Conservation (phyloP, 371 early-diverging fungal species). For the Mucor circinelloides region DNA sequence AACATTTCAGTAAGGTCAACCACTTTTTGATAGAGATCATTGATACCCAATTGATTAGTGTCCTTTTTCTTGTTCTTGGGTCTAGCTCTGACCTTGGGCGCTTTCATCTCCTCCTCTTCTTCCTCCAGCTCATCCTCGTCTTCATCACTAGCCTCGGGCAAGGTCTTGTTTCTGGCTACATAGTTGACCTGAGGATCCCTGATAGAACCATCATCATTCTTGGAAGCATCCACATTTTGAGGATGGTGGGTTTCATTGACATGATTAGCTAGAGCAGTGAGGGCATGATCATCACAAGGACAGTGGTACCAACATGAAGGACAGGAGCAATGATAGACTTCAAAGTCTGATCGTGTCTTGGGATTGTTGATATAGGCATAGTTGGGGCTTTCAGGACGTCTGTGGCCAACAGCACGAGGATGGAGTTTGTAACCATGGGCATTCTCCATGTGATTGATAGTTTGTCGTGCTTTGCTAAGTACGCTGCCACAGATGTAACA, state of each 20-base stretch:
- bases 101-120: not conserved
- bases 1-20: not conserved
- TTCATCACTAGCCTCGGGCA: not conserved
- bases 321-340: conserved; percentile 7
- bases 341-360: not conserved
- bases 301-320: conserved; percentile 18
- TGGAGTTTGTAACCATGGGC: conserved; percentile 6
- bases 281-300: not conserved
- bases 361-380: not conserved
- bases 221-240: not conserved
- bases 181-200: not conserved
- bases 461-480: not conserved
- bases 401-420: not conserved
- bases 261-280: not conserved
- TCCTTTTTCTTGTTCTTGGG: not conserved
- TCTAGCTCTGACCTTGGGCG: not conserved
- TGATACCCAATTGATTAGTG: not conserved
- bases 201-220: not conserved
- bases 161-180: not conserved
- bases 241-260: not conserved
- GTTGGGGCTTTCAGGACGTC: not conserved
- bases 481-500: conserved; percentile 13
- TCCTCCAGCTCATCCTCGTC: not conserved
- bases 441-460: not conserved
- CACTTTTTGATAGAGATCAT: not conserved